Conservation (phyloP, 768 basidiomycete genomes). For the Hericium alpestre region DNA sequence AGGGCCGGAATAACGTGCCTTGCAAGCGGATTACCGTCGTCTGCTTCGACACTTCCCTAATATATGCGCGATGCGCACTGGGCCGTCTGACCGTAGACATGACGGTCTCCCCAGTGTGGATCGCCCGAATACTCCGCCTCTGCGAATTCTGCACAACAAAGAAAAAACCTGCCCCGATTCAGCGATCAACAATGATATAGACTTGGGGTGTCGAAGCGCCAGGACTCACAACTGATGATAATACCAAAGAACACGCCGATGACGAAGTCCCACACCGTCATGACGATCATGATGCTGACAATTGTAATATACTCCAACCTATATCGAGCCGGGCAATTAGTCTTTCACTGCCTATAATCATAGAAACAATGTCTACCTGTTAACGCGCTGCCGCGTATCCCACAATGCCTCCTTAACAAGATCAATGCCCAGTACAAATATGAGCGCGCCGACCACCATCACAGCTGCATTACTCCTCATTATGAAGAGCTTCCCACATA, state of each 20-base stretch:
- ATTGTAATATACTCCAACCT: conserved; percentile 79
- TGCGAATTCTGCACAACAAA: conserved; percentile 96
- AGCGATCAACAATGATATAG: neutral
- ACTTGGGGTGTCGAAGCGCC: neutral
- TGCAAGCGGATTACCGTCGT: conserved; percentile 83
- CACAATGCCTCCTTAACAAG: conserved; percentile 92
- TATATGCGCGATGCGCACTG: conserved; percentile 75
- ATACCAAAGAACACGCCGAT: conserved; percentile 89
- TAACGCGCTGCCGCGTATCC: conserved; percentile 88
- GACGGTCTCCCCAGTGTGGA: conserved; percentile 74
- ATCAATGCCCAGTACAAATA: conserved; percentile 90
- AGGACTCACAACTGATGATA: conserved; percentile 68
- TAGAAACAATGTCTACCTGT: conserved; percentile 35
- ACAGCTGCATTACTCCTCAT: conserved; percentile 43
- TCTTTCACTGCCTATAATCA: neutral
- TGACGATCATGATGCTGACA: conserved; percentile 75
- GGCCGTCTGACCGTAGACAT: conserved; percentile 90
- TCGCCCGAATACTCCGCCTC: conserved; percentile 68
- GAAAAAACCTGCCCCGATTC: conserved; percentile 57
- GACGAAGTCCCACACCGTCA: conserved; percentile 94
- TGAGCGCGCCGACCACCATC: conserved; percentile 83
- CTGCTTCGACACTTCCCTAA: conserved; percentile 87
- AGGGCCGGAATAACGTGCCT: conserved; percentile 29
- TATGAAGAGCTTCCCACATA: neutral
- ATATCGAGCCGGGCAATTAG: conserved; percentile 3